Conservation (phyloP, 1,284 basidiomycete species). For the Phylloporus gajari region DNA sequence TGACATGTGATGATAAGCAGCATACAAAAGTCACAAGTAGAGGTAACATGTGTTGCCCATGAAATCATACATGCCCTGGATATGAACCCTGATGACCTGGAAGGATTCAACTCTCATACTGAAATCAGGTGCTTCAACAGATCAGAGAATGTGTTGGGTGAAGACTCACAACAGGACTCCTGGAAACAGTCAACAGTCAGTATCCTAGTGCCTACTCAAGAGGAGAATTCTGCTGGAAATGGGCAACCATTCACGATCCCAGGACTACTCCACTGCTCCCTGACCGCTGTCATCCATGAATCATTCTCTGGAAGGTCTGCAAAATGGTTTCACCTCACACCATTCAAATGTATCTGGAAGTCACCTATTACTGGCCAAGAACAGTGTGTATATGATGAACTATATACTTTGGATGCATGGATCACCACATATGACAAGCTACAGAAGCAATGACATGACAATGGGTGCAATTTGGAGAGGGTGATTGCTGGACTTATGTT, state of each 20-base stretch:
- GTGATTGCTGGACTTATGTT: slow-evolving; percentile 45
- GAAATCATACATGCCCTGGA: slow-evolving; percentile 20
- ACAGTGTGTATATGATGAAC: slow-evolving; percentile 19
- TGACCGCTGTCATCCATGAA: slow-evolving; percentile 6
- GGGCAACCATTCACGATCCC: slow-evolving; percentile 4
- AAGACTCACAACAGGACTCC: not conserved
- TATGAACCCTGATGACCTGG: slow-evolving; percentile 22
- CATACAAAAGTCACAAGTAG: not conserved
- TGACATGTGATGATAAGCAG: not conserved
- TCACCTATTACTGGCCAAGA: slow-evolving; percentile 4
- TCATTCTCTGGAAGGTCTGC: slow-evolving; percentile 10
- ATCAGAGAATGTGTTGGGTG: not conserved
- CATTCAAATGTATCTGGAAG: slow-evolving; percentile 24
- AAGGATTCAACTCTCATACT: slow-evolving; percentile 21
- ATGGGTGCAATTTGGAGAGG: slow-evolving; percentile 30
- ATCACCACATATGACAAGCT: slow-evolving; percentile 32
- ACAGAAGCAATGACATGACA: slow-evolving; percentile 21
- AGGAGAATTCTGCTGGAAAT: slow-evolving; percentile 8
- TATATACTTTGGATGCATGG: slow-evolving; percentile 29
- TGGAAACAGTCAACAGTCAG: slow-evolving; percentile 15
- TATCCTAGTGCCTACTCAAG: slow-evolving; percentile 21
- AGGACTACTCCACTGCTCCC: slow-evolving; percentile 6
- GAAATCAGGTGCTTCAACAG: slow-evolving; percentile 12
- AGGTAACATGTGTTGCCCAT: not conserved
- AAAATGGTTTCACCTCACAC: slow-evolving; percentile 20